Evolutionary conservation across 768 basidiomycete species (phyloP).

Genomic region (Macrolepiota dolichaula): DNA sequence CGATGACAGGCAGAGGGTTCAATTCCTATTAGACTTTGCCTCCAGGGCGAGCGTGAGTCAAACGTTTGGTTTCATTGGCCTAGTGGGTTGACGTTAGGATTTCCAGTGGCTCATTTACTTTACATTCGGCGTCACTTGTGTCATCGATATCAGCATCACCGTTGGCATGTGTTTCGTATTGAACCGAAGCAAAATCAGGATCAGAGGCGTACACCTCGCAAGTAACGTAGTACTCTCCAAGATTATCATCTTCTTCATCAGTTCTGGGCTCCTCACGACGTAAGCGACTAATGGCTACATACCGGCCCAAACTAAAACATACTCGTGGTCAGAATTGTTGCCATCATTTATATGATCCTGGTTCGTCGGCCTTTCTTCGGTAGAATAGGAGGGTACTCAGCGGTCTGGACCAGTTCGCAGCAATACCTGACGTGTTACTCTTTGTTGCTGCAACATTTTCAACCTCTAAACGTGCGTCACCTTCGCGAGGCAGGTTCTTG

Average conservation of each 20-base stretch:
- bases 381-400: neutral
- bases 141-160: constrained; percentile 10
- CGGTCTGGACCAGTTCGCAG: neutral
- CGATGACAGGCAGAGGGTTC: neutral
- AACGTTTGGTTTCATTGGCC: neutral
- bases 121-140: constrained; percentile 2
- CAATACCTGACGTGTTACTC: constrained; percentile 1
- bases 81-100: neutral
- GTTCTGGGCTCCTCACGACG: constrained; percentile 10
- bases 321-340: neutral
- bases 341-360: constrained; percentile 7
- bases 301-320: neutral
- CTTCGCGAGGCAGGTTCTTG: neutral
- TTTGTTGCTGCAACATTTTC: constrained; percentile 11
- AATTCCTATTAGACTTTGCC: constrained; percentile 5
- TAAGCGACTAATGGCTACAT: neutral
- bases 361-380: neutral
- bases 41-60: neutral
- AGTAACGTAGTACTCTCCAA: constrained; percentile 10
- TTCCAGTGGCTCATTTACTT: constrained; percentile 9
- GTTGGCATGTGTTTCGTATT: constrained; percentile 6
- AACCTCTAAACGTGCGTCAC: constrained; percentile 3
- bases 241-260: constrained; percentile 11
- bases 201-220: neutral
- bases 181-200: constrained; percentile 5